phyloP scores from a whole-genome alignment of 306 rosid species.

The Citrullus amarus region DNA sequence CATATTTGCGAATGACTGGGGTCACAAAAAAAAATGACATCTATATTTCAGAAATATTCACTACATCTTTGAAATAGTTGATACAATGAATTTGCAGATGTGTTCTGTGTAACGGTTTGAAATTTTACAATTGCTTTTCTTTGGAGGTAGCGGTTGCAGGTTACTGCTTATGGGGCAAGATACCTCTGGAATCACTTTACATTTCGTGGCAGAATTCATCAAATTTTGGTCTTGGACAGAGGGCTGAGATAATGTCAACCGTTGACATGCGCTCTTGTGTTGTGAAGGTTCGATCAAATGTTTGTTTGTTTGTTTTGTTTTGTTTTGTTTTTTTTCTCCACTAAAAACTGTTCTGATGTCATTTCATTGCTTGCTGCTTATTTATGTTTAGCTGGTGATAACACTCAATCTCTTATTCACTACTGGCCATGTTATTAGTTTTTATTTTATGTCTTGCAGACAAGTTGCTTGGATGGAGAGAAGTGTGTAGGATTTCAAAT shows the following conservation, averaged over 20 bases:
- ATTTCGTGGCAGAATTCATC: constrained; percentile 42
- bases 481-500: constrained; percentile 40
- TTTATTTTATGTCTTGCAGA: constrained; percentile 31
- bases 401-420: not conserved
- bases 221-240: constrained; percentile 44
- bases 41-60: no score
- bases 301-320: not conserved
- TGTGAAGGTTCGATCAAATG: constrained; percentile 39
- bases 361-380: not conserved
- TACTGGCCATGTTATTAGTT: not conserved
- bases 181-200: constrained; percentile 50
- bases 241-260: constrained; percentile 40
- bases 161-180: constrained; percentile 49
- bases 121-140: not conserved
- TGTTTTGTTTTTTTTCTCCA: not conserved
- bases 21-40: no score
- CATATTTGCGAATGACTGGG: no score
- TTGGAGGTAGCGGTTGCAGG: constrained; percentile 41
- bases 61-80: no score
- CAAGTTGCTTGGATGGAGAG: constrained; percentile 38
- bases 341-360: not conserved
- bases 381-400: not conserved
- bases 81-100: not conserved
- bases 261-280: constrained; percentile 51
- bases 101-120: not conserved